Evolutionary conservation across 2,329 filamentous ascomycete genomes (phyloP).

Genomic region (Penicillium aurantiogriseum): DNA sequence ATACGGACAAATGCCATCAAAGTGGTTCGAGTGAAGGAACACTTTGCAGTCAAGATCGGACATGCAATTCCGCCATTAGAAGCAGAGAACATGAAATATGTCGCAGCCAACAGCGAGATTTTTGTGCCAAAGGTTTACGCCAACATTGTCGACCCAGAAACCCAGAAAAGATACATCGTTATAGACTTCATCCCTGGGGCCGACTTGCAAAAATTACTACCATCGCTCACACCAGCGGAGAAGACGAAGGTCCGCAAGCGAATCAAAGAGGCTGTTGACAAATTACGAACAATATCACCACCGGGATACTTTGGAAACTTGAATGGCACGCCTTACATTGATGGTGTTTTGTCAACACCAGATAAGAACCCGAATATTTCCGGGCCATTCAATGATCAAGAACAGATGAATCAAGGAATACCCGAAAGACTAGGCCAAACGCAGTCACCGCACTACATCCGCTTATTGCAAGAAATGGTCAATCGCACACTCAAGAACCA

Average conservation of each 20-base stretch:
- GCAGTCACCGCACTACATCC: constrained; percentile 18
- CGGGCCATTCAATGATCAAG: constrained; percentile 16
- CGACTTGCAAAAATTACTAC: constrained; percentile 14
- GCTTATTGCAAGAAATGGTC: constrained; percentile 13
- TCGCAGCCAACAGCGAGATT: constrained; percentile 19
- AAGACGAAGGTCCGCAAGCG: constrained; percentile 11
- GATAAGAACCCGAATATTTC: constrained; percentile 13
- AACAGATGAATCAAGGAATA: constrained; percentile 16
- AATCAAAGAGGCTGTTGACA: constrained; percentile 7
- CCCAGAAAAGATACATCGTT: constrained; percentile 19
- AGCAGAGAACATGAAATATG: constrained; percentile 22
- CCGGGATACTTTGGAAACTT: constrained; percentile 18
- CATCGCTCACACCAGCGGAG: constrained; percentile 10
- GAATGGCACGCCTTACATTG: constrained; percentile 14
- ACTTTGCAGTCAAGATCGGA: constrained; percentile 21
- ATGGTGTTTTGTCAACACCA: constrained; percentile 16
- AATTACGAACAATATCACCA: constrained; percentile 16
- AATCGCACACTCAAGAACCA: constrained; percentile 12
- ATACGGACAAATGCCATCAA: constrained; percentile 14
- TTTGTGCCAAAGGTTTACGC: constrained; percentile 16
- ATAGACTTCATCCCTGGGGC: constrained; percentile 16
- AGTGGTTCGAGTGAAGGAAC: constrained; percentile 19
- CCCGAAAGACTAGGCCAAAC: constrained; percentile 8
- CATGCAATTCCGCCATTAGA: constrained; percentile 14
- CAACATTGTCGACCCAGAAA: constrained; percentile 14